A percentile compares a stretch with the other conserved stretches of the same genome.
Evolutionary conservation across 202 grass and related monocot genomes (phyloP).

Genomic region (Saccharum hybrid): DNA sequence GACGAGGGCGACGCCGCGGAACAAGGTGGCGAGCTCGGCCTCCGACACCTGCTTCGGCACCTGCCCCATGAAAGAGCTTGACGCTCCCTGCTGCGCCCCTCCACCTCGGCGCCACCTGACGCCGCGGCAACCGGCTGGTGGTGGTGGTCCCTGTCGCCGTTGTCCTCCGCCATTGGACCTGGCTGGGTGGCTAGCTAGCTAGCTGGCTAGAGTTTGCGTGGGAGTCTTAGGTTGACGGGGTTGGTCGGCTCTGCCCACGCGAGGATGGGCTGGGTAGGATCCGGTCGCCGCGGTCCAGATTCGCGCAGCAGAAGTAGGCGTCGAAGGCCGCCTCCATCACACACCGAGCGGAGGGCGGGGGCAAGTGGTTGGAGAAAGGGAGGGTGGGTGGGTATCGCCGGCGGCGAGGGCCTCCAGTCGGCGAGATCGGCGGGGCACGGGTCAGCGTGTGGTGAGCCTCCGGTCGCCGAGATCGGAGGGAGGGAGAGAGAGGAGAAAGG

Average conservation of each 20-base stretch:
- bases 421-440: too few species aligned
- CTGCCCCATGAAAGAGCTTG: constrained; percentile 71
- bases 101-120: background rate
- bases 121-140: background rate
- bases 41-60: constrained; percentile 94
- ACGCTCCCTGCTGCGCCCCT: constrained; percentile 56
- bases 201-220: constrained; percentile 45
- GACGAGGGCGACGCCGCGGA: constrained; percentile 73
- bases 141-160: constrained; percentile 42
- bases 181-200: background rate
- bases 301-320: too few species aligned
- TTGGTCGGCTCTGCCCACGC: background rate
- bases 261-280: too few species aligned
- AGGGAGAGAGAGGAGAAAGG: too few species aligned
- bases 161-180: constrained; percentile 39
- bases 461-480: too few species aligned
- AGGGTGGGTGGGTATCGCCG: too few species aligned
- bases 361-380: too few species aligned
- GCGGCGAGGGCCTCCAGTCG: too few species aligned
- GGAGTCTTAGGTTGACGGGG: background rate
- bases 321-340: too few species aligned
- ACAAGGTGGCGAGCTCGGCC: constrained; percentile 73
- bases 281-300: too few species aligned
- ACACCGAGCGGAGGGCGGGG: too few species aligned
- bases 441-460: too few species aligned